These are phyloP conservation scores for Dactylis glomerata DNA, from an alignment of 176 grass and related monocot species.

Conservation along the genomic window DNA sequence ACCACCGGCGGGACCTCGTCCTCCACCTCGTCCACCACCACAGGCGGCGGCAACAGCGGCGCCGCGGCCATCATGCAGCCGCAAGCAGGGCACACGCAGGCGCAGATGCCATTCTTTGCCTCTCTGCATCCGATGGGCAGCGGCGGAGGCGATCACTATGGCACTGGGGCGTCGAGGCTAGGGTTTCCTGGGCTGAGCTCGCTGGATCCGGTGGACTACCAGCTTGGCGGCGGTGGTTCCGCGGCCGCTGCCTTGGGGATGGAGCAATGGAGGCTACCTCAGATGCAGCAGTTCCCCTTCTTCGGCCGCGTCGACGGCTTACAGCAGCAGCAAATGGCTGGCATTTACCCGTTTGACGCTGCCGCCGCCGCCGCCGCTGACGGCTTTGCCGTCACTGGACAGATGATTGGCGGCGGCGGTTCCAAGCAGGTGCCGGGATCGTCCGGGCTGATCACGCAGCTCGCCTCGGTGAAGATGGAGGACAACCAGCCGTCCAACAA, in stretches of 20 bases:
- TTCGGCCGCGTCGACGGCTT: constrained; percentile 41
- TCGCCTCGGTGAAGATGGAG: constrained; percentile 84
- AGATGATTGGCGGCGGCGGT: constrained; percentile 25
- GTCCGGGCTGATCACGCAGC: constrained; percentile 54
- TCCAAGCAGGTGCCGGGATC: constrained; percentile 49
- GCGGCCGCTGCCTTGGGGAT: constrained; percentile 38
- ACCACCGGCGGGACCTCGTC: constrained; percentile 45
- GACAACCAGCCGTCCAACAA: constrained; percentile 36
- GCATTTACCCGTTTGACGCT: constrained; percentile 56
- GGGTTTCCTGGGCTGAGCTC: constrained; percentile 61
- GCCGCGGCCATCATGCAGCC: constrained; percentile 22
- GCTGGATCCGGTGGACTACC: constrained; percentile 59
- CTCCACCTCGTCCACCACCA: constrained; percentile 41
- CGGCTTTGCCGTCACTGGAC: constrained; percentile 33
- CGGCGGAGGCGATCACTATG: constrained; percentile 44
- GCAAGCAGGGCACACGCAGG: background rate
- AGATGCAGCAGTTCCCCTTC: constrained; percentile 80
- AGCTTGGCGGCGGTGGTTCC: constrained; percentile 32
- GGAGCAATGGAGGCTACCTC: constrained; percentile 73
- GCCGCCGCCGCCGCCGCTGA: constrained; percentile 31
- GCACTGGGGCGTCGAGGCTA: constrained; percentile 50
- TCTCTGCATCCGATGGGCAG: constrained; percentile 55
- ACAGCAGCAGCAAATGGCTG: constrained; percentile 32
- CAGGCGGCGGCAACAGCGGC: constrained; percentile 21
- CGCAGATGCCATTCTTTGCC: constrained; percentile 58